Evolutionary conservation across 1,284 basidiomycete genomes (phyloP), one percentile per base, ranked within the genome.

Genomic region (Ceratobasidium sp.): DNA sequence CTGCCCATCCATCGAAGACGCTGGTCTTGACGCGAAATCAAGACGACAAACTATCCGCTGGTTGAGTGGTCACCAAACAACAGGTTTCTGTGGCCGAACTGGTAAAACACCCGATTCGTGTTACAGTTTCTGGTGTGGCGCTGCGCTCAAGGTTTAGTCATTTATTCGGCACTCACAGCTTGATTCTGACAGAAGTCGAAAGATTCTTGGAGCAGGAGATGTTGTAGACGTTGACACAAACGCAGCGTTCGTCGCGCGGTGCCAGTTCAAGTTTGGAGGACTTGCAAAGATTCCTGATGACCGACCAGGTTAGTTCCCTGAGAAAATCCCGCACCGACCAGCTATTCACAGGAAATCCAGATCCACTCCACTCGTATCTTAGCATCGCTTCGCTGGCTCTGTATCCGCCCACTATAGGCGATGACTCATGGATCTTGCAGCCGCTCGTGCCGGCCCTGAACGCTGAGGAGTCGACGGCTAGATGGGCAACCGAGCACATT

Each of bases 41-140:
- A 85, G 85, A 69, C 77, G 81, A 19, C 82, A 84, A 63, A 91
- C 91, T 0, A 83, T 92, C n/a, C 86, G 90, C 22, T 98, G 95
- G 95, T 85, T 96, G 0, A 79, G 89, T 14, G 88, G 90, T 65
- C 91, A 92, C 62, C 93, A 96, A 80, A 84, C 87, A 50, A 93
- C 94, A 0, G 96, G 96, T 0, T 97, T 96, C 80, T 86, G 91
- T 78, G 96, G 96, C 0, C 87, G 96, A 15, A 95, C 94, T 1
- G 91, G 90, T 75, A 98, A 98, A 82, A 85, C 88, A 4, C 89
- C 92, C 14, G 96, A 98, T 79, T 93, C 95, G 0, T 98, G 96
- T 82, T 98, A 98, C 82, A 94, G 93, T 78, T 98, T 97, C 82
- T 98, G 96, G 96, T 94, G 93, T 78, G 92, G 93, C 1, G 95